Evolutionary conservation across 192 early-diverging fungal species (phyloP).

Genomic region (Ambispora gerdemannii): DNA sequence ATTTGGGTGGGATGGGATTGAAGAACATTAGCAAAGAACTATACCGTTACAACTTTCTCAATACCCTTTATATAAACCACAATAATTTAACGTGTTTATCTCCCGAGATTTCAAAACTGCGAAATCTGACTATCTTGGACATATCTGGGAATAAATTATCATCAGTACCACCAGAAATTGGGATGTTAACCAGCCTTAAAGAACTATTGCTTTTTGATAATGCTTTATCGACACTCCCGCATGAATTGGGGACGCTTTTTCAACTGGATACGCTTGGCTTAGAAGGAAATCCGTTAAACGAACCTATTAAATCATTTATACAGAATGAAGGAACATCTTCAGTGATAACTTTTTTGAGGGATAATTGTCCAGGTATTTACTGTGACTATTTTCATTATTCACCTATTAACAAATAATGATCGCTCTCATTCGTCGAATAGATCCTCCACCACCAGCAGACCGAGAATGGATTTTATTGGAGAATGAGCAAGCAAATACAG

Average conservation of each 20-base stretch:
- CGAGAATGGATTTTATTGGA: slow-evolving; percentile 89
- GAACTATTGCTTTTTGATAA: slow-evolving; percentile 94
- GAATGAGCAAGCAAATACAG: slow-evolving; percentile 59
- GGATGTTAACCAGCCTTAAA: slow-evolving; percentile 72
- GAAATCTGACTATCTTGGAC: slow-evolving; percentile 72
- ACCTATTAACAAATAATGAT: too few species aligned
- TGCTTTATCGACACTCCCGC: slow-evolving; percentile 75
- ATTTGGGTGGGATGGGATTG: slow-evolving; percentile 94
- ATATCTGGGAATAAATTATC: slow-evolving; percentile 86
- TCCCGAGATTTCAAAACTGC: slow-evolving; percentile 63
- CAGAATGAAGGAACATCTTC: slow-evolving; percentile 85
- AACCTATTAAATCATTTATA: slow-evolving; percentile 72
- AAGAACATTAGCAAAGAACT: slow-evolving; percentile 72
- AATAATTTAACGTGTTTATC: slow-evolving; percentile 84
- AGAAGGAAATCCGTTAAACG: slow-evolving; percentile 92
- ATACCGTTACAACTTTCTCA: slow-evolving; percentile 84
- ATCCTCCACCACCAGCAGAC: slow-evolving; percentile 73
- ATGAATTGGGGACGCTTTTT: slow-evolving; percentile 85
- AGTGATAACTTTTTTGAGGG: slow-evolving; percentile 82
- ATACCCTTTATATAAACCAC: slow-evolving; percentile 92
- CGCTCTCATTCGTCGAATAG: too few species aligned
- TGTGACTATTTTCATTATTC: too few species aligned
- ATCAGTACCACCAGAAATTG: slow-evolving; percentile 82
- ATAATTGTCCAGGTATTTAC: slow-evolving; percentile 78
- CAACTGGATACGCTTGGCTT: slow-evolving; percentile 87